Percentiles rank a stretch among this genome's conserved stretches.
Conservation (phyloP, 2,329 filamentous ascomycete species). For the Epichloe bromicola region DNA sequence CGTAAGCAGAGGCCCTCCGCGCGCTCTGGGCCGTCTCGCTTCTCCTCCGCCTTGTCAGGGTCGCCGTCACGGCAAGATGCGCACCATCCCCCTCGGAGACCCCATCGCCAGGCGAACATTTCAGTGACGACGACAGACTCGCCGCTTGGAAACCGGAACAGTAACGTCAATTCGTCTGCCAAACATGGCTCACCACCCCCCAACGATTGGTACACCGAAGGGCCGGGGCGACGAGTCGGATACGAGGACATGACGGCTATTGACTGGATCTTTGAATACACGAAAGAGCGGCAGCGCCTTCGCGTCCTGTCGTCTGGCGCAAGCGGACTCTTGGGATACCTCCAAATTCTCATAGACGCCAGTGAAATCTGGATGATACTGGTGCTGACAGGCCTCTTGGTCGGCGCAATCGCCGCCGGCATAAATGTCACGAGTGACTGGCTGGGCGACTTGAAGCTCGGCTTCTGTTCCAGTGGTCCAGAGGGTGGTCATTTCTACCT, state of each 20-base stretch:
- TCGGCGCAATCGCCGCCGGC: slow-evolving; percentile 70
- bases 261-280: slow-evolving; percentile 99
- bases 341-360: slow-evolving; percentile 63
- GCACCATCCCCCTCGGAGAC: not conserved
- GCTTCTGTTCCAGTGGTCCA: slow-evolving; percentile 62
- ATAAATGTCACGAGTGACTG: slow-evolving; percentile 90
- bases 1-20: slow-evolving; percentile 45
- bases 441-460: slow-evolving; percentile 84
- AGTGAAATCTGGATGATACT: slow-evolving; percentile 89
- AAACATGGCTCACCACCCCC: slow-evolving; percentile 35
- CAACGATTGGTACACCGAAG: slow-evolving; percentile 80
- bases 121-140: slow-evolving; percentile 8
- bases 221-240: slow-evolving; percentile 75
- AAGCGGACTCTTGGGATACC: slow-evolving; percentile 58
- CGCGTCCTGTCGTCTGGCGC: slow-evolving; percentile 60
- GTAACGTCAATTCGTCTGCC: slow-evolving; percentile 11
- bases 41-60: slow-evolving; percentile 36
- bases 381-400: slow-evolving; percentile 70
- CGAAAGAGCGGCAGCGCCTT: slow-evolving; percentile 81
- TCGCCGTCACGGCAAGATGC: slow-evolving; percentile 3
- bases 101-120: not conserved
- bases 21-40: slow-evolving; percentile 32
- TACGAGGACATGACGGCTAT: slow-evolving; percentile 97
- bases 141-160: slow-evolving; percentile 4
- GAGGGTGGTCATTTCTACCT: slow-evolving; percentile 84